A percentile compares a stretch with the other conserved stretches of the same genome.
Evolutionary conservation across 2,329 filamentous ascomycete species (phyloP).

Genomic region (Cytospora schulzeri): DNA sequence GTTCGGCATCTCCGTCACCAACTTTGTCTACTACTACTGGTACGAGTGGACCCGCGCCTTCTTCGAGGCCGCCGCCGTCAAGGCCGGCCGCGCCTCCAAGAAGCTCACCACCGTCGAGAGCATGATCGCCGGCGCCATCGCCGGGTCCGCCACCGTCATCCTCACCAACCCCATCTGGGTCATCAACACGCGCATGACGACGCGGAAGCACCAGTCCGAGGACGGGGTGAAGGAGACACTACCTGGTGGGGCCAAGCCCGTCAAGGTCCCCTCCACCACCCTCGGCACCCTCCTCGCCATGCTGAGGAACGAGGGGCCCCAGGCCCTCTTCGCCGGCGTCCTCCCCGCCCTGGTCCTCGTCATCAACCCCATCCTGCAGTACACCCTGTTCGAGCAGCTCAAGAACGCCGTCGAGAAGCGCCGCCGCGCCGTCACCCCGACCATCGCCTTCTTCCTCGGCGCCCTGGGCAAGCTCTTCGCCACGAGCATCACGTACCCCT

Average conservation of each 20-base stretch:
- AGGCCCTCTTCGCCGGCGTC: conserved; percentile 87
- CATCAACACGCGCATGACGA: conserved; percentile 97
- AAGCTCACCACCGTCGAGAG: conserved; percentile 90
- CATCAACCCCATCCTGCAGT: conserved; percentile 97
- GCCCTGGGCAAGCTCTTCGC: conserved; percentile 93
- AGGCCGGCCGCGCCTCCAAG: conserved; percentile 71
- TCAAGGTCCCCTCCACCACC: conserved; percentile 63
- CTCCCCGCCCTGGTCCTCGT: conserved; percentile 91
- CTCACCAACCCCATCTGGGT: conserved; percentile 99
- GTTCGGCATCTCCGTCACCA: conserved; percentile 97
- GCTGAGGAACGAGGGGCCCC: conserved; percentile 79
- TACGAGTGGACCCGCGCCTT: conserved; percentile 94
- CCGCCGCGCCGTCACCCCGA: conserved; percentile 74
- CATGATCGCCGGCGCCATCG: conserved; percentile 93
- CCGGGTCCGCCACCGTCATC: conserved; percentile 90
- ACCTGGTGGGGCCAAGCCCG: conserved; percentile 40
- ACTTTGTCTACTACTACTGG: conserved; percentile 99
- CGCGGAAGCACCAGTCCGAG: conserved; percentile 62
- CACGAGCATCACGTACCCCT: conserved; percentile 93
- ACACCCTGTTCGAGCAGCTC: conserved; percentile 97
- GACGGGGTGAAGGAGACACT: conserved; percentile 34
- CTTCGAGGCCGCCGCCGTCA: conserved; percentile 78
- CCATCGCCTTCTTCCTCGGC: conserved; percentile 86
- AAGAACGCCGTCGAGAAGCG: conserved; percentile 82
- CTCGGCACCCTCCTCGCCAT: conserved; percentile 80